Conservation (phyloP, 31 red algal genomes). For the Asparagopsis taxiformis region DNA sequence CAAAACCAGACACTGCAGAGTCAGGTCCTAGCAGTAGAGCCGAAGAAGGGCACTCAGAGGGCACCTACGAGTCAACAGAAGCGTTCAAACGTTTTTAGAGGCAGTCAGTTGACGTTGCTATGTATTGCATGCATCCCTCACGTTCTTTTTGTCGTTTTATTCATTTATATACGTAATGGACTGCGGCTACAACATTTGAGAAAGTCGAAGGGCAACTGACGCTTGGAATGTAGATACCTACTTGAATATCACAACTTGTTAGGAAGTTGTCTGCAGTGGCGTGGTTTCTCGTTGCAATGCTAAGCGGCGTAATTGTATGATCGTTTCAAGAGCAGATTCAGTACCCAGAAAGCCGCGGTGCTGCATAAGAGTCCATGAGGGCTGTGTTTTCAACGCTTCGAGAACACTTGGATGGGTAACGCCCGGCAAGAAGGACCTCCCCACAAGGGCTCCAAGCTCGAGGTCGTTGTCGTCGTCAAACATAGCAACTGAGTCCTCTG, state of each 20-base stretch:
- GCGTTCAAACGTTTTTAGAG: no score
- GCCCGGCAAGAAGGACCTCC: slow-evolving; percentile 66
- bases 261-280: neutral
- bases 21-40: no score
- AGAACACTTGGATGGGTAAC: slow-evolving; percentile 81
- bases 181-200: neutral
- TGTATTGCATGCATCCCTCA: neutral
- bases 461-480: slow-evolving; percentile 99
- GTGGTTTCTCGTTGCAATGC: no score
- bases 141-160: neutral
- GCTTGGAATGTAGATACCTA: neutral
- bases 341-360: slow-evolving; percentile 74
- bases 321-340: slow-evolving; percentile 78
- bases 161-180: neutral
- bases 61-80: no score
- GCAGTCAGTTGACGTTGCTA: neutral
- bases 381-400: slow-evolving; percentile 52
- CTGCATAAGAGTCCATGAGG: slow-evolving; percentile 67
- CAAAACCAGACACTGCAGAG: no score
- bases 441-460: slow-evolving; percentile 64
- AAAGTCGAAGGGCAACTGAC: neutral
- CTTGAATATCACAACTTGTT: neutral
- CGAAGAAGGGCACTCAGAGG: no score
- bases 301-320: slow-evolving; percentile 42
- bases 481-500: slow-evolving; percentile 62